Conservation (phyloP, 352 stramenopile genomes). For the Phytophthora brassicae region DNA sequence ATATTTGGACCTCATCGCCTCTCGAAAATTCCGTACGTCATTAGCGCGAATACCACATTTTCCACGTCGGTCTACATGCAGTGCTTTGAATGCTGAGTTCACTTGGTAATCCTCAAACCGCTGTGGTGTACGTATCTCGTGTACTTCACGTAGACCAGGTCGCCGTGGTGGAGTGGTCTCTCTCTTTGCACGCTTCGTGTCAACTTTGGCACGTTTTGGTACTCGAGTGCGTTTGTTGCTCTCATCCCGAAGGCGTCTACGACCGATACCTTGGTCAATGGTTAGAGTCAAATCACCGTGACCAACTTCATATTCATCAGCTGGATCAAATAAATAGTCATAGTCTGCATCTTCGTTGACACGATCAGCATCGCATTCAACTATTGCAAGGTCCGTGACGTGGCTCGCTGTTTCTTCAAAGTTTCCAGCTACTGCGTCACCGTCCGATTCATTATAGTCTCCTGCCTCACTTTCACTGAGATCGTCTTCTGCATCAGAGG, state of each 20-base stretch:
- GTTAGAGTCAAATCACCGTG: neutral
- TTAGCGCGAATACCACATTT: neutral
- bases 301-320: neutral
- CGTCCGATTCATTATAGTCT: neutral
- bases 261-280: neutral
- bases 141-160: neutral
- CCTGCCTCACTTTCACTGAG: neutral
- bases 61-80: neutral
- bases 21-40: too few relatives aligned
- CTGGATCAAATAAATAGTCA: neutral
- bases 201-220: neutral
- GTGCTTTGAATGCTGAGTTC: neutral
- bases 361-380: neutral
- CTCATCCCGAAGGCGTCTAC: neutral
- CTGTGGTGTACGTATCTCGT: neutral
- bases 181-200: neutral
- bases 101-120: neutral
- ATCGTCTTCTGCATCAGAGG: neutral
- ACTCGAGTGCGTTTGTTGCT: neutral
- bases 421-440: neutral
- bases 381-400: slow-evolving; percentile 1
- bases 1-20: too few relatives aligned
- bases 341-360: neutral
- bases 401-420: neutral
- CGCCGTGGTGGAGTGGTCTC: neutral